Conservation (phyloP, 345 rosid species). For the Balakata baccata region DNA sequence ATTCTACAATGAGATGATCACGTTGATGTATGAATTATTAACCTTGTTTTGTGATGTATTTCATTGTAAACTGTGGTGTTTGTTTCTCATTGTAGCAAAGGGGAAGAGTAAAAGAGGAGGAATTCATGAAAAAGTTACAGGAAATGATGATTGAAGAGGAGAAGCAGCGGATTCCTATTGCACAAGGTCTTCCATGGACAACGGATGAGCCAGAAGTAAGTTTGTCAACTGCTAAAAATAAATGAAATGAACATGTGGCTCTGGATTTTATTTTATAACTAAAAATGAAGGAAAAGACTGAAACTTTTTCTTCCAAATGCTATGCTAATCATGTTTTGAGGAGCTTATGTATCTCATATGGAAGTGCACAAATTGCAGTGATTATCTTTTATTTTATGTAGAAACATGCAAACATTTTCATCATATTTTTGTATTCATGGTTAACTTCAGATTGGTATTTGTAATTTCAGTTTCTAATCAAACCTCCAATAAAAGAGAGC, state of each 20-base stretch:
- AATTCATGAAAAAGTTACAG: conserved; percentile 67
- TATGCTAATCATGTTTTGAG: not conserved
- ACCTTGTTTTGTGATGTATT: not conserved
- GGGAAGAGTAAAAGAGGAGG: conserved; percentile 82
- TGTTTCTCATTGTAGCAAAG: conserved; percentile 53
- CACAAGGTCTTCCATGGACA: conserved; percentile 98
- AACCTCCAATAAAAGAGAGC: conserved; percentile 67
- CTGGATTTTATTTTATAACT: not conserved
- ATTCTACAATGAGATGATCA: not conserved
- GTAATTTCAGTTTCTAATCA: conserved; percentile 50
- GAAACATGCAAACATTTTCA: no score
- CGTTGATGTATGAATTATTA: not conserved
- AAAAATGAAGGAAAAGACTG: not conserved
- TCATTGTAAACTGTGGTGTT: conserved; percentile 1
- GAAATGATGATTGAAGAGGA: conserved; percentile 66
- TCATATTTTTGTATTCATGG: not conserved
- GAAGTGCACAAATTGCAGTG: no score
- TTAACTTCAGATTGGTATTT: conserved; percentile 10
- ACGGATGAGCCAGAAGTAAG: conserved; percentile 93
- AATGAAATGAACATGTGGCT: no score
- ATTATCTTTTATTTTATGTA: no score
- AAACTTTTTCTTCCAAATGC: not conserved
- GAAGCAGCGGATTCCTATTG: conserved; percentile 65
- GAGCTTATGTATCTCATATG: not conserved
- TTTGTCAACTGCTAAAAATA: not conserved